Base-by-base conservation (phyloP, 1,139 yeast genomes). In the Sugiyamaella sp. region DNA sequence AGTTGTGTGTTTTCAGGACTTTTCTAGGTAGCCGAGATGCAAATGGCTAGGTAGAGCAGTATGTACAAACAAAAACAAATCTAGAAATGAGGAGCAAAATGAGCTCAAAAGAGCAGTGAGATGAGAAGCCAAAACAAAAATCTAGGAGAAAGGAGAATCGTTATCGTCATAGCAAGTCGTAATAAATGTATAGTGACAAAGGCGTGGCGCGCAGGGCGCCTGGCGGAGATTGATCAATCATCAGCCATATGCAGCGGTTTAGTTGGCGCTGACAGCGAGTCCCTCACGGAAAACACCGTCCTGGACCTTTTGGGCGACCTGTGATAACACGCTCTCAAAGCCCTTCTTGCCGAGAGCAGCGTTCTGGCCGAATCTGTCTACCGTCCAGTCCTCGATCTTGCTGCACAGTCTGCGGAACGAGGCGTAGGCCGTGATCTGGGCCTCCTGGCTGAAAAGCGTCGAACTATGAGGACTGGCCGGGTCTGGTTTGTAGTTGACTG, bases 311-410 rank as follows among this genome's bases (percentile, higher is more conserved):
- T 77, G 74, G 50, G 78, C 74, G 51, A 85, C 77, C 29, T 78
- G 71, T 55, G 78, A 70, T 54, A 91, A 75, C 4, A 91, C 97
- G 4, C 81, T 72, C 62, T 91, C 98, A 66, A 93, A 91, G 0
- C 97, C 99, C 29, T 74, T 65, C 62, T 83, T 85, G 21, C 98
- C 99, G 60, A 81, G 81, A 52, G 73, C 73, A 5, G 98, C 97
- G 70, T 93, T 93, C 66, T 88, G 95, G 40, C 85, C 83, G 71
- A 91, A 93, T 67, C 97, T 77, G 64, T 87, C 89, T 2, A 89
- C 85, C 0, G 93, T 83, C 96, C 97, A 93, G 48, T 89, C 95
- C 69, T 93, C 99, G 59, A 93, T 76, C 70, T 86, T 85, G 66
- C 84, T 88, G 70, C 96, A 87, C 2, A 91, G 71, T 57, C 81